A percentile compares a stretch with the other conserved stretches of the same genome.
Conservation (phyloP, 2,329 filamentous ascomycete species). For the Polytolypa hystricis region DNA sequence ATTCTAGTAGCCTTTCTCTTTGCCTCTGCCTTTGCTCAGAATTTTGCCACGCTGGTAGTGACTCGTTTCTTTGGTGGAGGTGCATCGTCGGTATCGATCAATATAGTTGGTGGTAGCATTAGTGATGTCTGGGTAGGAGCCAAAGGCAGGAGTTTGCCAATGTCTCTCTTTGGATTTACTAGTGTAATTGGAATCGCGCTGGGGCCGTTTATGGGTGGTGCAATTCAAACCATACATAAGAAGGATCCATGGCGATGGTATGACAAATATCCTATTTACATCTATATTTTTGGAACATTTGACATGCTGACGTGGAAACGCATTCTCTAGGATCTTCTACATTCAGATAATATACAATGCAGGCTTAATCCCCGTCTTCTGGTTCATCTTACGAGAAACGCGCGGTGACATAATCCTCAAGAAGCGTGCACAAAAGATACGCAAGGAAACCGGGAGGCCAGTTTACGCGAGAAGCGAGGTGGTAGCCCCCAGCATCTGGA, state of each 20-base stretch:
- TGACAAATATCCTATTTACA: constrained; percentile 5
- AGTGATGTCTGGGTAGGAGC: constrained; percentile 29
- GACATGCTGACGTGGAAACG: background rate
- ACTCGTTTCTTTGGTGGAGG: constrained; percentile 36
- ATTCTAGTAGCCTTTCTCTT: constrained; percentile 33
- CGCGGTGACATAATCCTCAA: constrained; percentile 32
- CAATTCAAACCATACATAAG: constrained; percentile 26
- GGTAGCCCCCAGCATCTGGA: constrained; percentile 10
- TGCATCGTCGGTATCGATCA: constrained; percentile 33
- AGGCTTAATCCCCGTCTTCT: constrained; percentile 31
- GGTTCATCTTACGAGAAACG: constrained; percentile 31
- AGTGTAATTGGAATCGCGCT: constrained; percentile 34
- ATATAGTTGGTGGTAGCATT: constrained; percentile 28
- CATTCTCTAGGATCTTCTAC: constrained; percentile 31
- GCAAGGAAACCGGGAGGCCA: constrained; percentile 22
- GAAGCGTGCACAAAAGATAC: constrained; percentile 29
- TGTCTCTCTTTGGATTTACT: constrained; percentile 34
- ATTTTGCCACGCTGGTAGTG: constrained; percentile 35
- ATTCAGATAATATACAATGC: constrained; percentile 36
- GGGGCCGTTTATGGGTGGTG: constrained; percentile 34
- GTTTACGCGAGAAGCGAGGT: constrained; percentile 23
- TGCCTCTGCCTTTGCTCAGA: constrained; percentile 32
- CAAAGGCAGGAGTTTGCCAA: constrained; percentile 30
- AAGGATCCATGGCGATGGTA: constrained; percentile 24
- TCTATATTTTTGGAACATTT: constrained; percentile 12